Conservation (phyloP, 225 moss, liverwort and hornwort species). For the Pseudoscleropodium purum region DNA sequence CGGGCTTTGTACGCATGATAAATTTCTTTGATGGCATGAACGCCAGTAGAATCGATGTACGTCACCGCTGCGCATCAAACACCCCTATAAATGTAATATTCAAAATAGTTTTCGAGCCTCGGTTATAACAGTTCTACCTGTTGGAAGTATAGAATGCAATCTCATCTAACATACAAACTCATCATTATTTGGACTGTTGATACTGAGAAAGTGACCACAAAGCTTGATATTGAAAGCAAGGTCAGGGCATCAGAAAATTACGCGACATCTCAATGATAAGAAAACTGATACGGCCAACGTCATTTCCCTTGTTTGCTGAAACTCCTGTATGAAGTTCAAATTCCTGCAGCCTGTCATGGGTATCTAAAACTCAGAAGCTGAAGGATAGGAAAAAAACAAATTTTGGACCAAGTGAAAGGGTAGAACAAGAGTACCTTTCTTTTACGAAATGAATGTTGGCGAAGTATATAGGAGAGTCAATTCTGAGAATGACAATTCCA, state of each 20-base stretch:
- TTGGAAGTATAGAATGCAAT: background rate
- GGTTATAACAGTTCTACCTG: background rate
- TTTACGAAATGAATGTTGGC: slow-evolving; percentile 80
- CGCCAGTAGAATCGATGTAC: slow-evolving; percentile 85
- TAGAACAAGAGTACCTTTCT: slow-evolving; percentile 33
- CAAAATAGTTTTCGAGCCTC: background rate
- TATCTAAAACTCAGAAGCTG: background rate
- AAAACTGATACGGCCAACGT: slow-evolving; percentile 42
- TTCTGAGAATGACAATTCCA: slow-evolving; percentile 87
- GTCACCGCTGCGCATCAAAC: slow-evolving; percentile 60
- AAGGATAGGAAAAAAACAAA: background rate
- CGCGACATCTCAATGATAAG: slow-evolving; percentile 98
- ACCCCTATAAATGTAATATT: background rate
- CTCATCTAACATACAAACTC: background rate
- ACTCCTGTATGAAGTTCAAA: slow-evolving; percentile 53
- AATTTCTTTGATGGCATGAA: slow-evolving; percentile 85
- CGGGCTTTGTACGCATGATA: slow-evolving; percentile 67
- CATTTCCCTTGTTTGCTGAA: slow-evolving; percentile 54
- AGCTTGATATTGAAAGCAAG: background rate
- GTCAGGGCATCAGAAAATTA: slow-evolving; percentile 17
- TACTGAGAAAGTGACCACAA: background rate
- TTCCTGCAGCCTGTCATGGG: slow-evolving; percentile 42
- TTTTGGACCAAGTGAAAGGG: background rate
- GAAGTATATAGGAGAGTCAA: slow-evolving; percentile 98
- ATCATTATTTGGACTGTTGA: background rate